phyloP scores from a whole-genome alignment of 1,139 yeast species.

The Taiozyma sp. region DNA sequence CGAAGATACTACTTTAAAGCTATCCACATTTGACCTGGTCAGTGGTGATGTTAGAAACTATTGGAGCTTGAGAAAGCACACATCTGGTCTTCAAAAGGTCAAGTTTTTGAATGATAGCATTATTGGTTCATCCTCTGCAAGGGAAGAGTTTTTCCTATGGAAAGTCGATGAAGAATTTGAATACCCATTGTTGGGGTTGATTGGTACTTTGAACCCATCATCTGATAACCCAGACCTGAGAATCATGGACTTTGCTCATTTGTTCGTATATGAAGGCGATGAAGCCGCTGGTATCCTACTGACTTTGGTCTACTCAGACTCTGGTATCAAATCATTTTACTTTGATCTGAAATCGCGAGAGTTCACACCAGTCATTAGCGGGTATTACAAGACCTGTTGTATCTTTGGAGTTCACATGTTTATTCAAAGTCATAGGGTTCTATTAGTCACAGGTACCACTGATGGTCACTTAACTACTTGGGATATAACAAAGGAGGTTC shows the following conservation, averaged over 20 bases:
- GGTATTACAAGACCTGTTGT: constrained; percentile 70
- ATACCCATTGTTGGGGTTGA: constrained; percentile 41
- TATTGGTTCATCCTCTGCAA: constrained; percentile 73
- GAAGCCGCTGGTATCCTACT: constrained; percentile 41
- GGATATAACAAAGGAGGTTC: constrained; percentile 36
- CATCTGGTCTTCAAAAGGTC: constrained; percentile 80
- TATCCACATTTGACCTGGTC: constrained; percentile 40
- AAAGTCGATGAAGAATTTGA: constrained; percentile 36
- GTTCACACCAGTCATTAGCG: constrained; percentile 44
- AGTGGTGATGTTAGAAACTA: constrained; percentile 40
- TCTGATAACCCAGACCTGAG: constrained; percentile 72
- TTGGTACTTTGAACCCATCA: constrained; percentile 43
- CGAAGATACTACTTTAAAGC: constrained; percentile 77
- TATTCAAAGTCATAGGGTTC: constrained; percentile 25
- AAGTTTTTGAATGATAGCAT: constrained; percentile 53
- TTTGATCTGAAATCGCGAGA: constrained; percentile 33
- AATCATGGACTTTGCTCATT: constrained; percentile 74
- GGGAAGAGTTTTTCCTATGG: constrained; percentile 90
- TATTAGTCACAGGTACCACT: constrained; percentile 62
- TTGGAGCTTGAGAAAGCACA: constrained; percentile 75
- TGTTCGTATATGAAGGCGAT: constrained; percentile 27
- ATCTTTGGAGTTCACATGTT: constrained; percentile 57
- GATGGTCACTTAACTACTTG: constrained; percentile 76
- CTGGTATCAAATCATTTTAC: constrained; percentile 64
- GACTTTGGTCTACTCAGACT: constrained; percentile 80